A percentile compares a stretch with the other conserved stretches of the same genome.
These are phyloP conservation scores for Magnaporthiopsis rhizophila DNA, from an alignment of 2,329 filamentous ascomycete species.

Conservation along the genomic window DNA sequence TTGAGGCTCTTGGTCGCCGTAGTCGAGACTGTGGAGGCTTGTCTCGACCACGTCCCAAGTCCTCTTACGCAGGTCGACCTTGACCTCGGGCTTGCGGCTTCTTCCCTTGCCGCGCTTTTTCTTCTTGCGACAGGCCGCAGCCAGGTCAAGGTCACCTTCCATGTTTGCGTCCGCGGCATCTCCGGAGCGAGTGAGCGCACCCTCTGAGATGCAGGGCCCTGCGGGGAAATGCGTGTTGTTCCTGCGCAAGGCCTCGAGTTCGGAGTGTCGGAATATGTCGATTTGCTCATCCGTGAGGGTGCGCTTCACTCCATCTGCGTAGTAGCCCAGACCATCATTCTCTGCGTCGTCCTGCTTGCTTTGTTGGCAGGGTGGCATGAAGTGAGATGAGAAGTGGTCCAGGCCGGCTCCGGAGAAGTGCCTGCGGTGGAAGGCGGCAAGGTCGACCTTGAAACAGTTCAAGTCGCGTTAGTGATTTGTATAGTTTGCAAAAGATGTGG, in stretches of 20 bases:
- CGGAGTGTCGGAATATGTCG: conserved; percentile 81
- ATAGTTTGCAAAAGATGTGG: not conserved
- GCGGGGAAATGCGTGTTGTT: conserved; percentile 18
- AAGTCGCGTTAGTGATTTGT: not conserved
- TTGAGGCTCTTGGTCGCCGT: conserved; percentile 37
- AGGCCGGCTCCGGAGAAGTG: conserved; percentile 49
- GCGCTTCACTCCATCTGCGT: conserved; percentile 76
- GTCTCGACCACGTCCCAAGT: conserved; percentile 60
- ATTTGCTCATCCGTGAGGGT: conserved; percentile 90
- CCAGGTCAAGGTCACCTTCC: conserved; percentile 7
- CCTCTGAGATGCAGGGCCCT: conserved; percentile 3
- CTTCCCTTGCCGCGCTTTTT: conserved; percentile 26
- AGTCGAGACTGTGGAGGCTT: conserved; percentile 52
- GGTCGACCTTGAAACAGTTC: conserved; percentile 41
- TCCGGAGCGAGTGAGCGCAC: conserved; percentile 9
- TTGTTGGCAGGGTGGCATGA: conserved; percentile 27
- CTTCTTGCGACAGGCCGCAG: conserved; percentile 23
- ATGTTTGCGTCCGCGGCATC: not conserved
- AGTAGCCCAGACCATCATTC: conserved; percentile 71
- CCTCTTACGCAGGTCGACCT: conserved; percentile 56
- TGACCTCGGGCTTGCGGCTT: conserved; percentile 34
- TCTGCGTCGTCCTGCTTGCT: conserved; percentile 29
- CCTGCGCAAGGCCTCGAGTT: conserved; percentile 60
- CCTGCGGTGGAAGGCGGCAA: conserved; percentile 47
- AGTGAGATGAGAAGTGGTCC: conserved; percentile 36